These are phyloP conservation scores for Nicotiana knightiana DNA, from an alignment of 257 asterid genomes.

Conservation along the genomic window DNA sequence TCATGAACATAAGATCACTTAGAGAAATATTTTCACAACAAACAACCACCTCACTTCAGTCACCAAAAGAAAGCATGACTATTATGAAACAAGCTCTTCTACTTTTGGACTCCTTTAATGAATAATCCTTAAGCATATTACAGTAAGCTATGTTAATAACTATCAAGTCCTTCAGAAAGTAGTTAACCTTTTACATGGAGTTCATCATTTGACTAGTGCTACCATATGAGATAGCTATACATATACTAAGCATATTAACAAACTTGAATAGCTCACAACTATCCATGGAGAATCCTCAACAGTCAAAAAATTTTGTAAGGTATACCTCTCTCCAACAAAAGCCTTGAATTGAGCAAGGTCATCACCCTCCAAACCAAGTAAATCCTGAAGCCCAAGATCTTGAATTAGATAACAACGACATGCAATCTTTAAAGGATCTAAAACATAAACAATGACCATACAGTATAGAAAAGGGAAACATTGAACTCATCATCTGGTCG, in stretches of 20 bases:
- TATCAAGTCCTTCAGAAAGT: neutral
- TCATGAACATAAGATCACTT: neutral
- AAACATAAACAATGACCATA: conserved; percentile 29
- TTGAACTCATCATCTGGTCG: conserved; percentile 74
- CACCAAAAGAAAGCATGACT: neutral
- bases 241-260: neutral
- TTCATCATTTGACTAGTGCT: neutral
- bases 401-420: conserved; percentile 10
- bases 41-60: neutral
- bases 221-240: neutral
- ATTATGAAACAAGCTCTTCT: neutral
- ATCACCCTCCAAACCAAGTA: conserved; percentile 79
- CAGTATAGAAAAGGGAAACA: conserved; percentile 74
- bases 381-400: conserved; percentile 50
- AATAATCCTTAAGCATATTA: neutral
- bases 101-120: neutral
- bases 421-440: neutral
- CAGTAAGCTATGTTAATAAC: neutral
- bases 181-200: neutral
- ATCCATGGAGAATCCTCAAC: neutral
- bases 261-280: conserved; percentile 7
- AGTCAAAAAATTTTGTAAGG: neutral
- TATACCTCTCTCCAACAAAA: conserved; percentile 74
- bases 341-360: conserved; percentile 68
- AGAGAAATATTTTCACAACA: neutral